A percentile compares a stretch with the other conserved stretches of the same genome.
Evolutionary conservation across 495 filamentous ascomycete genomes (phyloP).

Genomic region (Aspergillus mulundensis): DNA sequence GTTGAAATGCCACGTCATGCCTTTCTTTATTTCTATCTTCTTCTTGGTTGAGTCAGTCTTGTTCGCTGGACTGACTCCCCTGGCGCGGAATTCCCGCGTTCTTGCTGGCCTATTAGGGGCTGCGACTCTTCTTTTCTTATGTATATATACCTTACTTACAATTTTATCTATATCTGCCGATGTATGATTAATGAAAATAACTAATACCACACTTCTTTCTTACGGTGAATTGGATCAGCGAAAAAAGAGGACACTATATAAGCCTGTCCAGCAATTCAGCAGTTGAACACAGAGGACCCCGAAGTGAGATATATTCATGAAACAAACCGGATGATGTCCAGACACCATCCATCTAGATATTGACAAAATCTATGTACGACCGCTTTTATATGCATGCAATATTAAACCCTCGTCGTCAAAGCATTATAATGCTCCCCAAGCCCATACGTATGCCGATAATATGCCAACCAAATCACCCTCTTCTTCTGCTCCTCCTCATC

Average conservation of each 20-base stretch:
- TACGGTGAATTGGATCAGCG: neutral
- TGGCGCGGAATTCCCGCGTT: no score
- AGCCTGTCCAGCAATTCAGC: no score
- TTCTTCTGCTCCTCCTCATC: constrained; percentile 43
- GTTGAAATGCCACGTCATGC: neutral
- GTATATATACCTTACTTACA: neutral
- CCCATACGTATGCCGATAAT: constrained; percentile 89
- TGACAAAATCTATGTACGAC: neutral
- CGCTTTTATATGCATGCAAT: neutral
- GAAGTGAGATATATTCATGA: neutral
- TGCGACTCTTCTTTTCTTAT: neutral
- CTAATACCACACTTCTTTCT: neutral
- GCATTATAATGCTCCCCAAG: constrained; percentile 98
- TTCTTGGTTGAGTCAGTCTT: no score
- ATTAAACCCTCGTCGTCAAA: constrained; percentile 38
- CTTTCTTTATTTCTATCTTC: neutral
- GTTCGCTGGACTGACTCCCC: no score
- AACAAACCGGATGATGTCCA: neutral
- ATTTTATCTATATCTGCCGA: neutral
- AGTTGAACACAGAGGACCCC: no score
- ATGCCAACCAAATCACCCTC: constrained; percentile 77
- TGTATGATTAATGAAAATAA: neutral
- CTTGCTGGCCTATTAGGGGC: no score
- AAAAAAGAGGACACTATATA: no score
- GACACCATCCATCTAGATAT: constrained; percentile 7